Percentiles rank a stretch among this genome's conserved stretches.
phyloP scores from a whole-genome alignment of 2,329 filamentous ascomycete species.

The Claviceps sp. region DNA sequence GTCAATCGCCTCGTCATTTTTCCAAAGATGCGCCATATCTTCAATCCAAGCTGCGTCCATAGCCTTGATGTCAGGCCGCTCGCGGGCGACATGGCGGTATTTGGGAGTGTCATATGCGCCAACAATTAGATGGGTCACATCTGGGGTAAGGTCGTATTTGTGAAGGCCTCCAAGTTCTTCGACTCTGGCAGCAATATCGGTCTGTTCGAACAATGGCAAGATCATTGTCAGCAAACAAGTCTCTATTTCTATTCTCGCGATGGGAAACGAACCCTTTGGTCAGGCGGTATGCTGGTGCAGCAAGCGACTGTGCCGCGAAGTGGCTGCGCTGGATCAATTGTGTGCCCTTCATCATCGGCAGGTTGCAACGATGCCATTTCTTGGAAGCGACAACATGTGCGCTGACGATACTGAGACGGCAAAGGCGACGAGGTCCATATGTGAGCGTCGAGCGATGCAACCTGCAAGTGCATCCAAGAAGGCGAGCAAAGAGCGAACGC shows the following conservation, averaged over 20 bases:
- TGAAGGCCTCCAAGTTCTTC: conserved; percentile 74
- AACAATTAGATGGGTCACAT: conserved; percentile 88
- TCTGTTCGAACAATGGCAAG: conserved; percentile 18
- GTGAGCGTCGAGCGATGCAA: not conserved
- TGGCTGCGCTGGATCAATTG: conserved; percentile 46
- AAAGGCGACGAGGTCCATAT: not conserved
- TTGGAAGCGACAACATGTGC: not conserved
- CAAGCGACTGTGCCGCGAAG: conserved; percentile 66
- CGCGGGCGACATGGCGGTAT: conserved; percentile 87
- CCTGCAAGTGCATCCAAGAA: not conserved
- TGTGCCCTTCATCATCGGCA: conserved; percentile 14
- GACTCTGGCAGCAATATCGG: conserved; percentile 48
- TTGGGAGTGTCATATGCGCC: conserved; percentile 83
- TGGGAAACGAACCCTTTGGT: conserved; percentile 51
- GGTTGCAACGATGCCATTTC: conserved; percentile 17
- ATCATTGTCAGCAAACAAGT: not conserved
- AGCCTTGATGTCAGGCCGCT: conserved; percentile 72
- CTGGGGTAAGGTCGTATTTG: conserved; percentile 85
- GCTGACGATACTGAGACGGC: not conserved
- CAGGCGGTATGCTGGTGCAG: conserved; percentile 72
- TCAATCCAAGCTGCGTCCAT: conserved; percentile 78
- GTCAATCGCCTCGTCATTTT: conserved; percentile 65
- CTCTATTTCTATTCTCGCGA: not conserved
- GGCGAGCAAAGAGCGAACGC: not conserved
- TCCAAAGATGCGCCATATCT: conserved; percentile 67